Evolutionary conservation across 2,329 filamentous ascomycete genomes (phyloP), one percentile per base, ranked within the genome.

Genomic region (Aspergillus niger): DNA sequence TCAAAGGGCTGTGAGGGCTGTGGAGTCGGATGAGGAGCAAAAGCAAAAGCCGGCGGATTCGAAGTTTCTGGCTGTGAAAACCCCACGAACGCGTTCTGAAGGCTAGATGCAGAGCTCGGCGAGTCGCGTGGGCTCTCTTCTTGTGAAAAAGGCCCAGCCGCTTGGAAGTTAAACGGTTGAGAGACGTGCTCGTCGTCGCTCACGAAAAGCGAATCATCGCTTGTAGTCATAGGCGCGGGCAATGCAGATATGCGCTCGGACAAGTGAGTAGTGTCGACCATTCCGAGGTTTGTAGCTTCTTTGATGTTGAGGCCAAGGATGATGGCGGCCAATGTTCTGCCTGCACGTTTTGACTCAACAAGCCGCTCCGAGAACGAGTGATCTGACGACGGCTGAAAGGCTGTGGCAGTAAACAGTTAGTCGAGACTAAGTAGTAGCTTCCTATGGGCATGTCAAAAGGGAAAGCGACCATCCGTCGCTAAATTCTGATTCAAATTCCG

Each of bases 281-380:
- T 77, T 8, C 81, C 82, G 48, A 79, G 71, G 15, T 70, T 74
- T 44, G 76, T 77, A 17, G 86, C 84, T 66, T 83, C 78, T 48
- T 75, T 75, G 49, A 87, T 80, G 48, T 75, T 81, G 70, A 86
- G 74, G 13, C 85, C 85, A 67, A 83, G 80, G 56, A 88, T 82
- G 28, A 89, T 74, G 8, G 85, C 82, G 22, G 82, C 80, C n/a
- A 86, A 72, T 2, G 78, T 81, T 65, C 86, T 80, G 22, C 81
- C 80, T 58, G 80, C 77, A 41, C 86, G 81, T 72, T 89, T 89
- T 26, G 75, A 74, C 69, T 89, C 86, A 15, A 89, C 86, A 54
- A 84, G 76, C 5, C 66, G 75, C 20, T 81, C 72, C 0, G 84
- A 86, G 63, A 83, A 85, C 15, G 77, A 75, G 64, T 87, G 86